Base-by-base conservation (phyloP, 176 grass and related monocot species). In the Secale cereale region DNA sequence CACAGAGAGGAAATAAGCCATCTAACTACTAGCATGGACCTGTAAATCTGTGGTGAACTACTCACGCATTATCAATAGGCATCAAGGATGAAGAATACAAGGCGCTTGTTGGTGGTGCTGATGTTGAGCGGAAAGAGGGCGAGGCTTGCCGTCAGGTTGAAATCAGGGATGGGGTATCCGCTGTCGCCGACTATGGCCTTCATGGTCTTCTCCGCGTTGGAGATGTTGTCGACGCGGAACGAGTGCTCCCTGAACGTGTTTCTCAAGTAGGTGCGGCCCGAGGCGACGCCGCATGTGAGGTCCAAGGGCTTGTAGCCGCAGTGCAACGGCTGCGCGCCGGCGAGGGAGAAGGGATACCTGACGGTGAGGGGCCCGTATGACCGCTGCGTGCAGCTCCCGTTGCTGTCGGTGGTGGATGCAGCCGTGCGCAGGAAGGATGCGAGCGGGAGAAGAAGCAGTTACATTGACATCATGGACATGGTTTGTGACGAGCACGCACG, bases 281-380 rank as follows among this genome's bases (percentile, higher is more conserved):
- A 15, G 56, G 0, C 0, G 16, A 1, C 25, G 59, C 52, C 40
- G 48, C 94, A 97, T 0, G 43, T 25, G 35, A 97, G 78, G 23
- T 78, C 28, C 5, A 94, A 88, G 0, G 39, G 4, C 33, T 90
- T 83, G 67, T 78, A 88, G 11, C 87, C 87, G 41, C 81, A 88
- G 41, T 79, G 2, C 0, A 30, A 2, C 17, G 85, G 91, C 25
- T 97, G 87, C 29, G 12, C 25, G 3, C 57, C 79, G 33, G 0
- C 1, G 82, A 93, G 78, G 70, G 74, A 93, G 94, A 93, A 97
- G 22, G 94, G 94, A 65, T 86, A 93, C 2, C 2, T 30, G 61
- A 95, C 77, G 70, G 0, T 46, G 40, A 77, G 43, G 35, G 10
- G 15, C 6, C 93, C 87, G 59, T 90, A 94, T 33, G 0, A 10